phyloP scores from a whole-genome alignment of 176 grass and related monocot species.

The Carex myosuroides region DNA sequence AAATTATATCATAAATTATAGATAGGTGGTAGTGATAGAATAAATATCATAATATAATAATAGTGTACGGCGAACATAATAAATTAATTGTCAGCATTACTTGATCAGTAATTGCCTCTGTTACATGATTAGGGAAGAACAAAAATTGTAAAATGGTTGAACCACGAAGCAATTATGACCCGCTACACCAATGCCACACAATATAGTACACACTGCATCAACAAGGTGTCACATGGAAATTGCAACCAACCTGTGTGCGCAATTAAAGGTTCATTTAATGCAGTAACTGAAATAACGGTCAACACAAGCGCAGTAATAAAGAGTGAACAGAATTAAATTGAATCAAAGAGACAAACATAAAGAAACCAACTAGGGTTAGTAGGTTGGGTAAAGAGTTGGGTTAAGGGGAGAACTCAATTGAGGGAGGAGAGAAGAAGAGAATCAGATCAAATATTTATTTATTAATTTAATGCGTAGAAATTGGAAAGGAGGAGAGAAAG shows the following conservation, averaged over 20 bases:
- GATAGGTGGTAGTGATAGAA: neutral
- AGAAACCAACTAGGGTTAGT: neutral
- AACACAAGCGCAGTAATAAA: neutral
- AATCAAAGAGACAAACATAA: neutral
- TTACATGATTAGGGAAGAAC: neutral
- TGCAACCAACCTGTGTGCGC: neutral
- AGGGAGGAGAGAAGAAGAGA: slow-evolving; percentile 5
- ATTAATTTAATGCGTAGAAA: neutral
- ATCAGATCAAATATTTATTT: neutral
- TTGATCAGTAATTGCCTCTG: neutral
- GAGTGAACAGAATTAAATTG: neutral
- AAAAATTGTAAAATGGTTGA: neutral
- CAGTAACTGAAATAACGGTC: slow-evolving; percentile 15
- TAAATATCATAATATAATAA: neutral
- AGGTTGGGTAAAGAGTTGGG: neutral
- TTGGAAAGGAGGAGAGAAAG: neutral
- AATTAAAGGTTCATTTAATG: slow-evolving; percentile 14
- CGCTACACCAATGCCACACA: neutral
- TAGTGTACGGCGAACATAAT: neutral
- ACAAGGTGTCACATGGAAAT: neutral
- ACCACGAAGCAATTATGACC: neutral
- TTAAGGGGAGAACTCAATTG: neutral
- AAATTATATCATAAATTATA: neutral
- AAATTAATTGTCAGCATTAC: neutral
- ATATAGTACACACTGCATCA: neutral